These are phyloP conservation scores for Avena sativa DNA, from an alignment of 176 grass and related monocot species.

Conservation along the genomic window DNA sequence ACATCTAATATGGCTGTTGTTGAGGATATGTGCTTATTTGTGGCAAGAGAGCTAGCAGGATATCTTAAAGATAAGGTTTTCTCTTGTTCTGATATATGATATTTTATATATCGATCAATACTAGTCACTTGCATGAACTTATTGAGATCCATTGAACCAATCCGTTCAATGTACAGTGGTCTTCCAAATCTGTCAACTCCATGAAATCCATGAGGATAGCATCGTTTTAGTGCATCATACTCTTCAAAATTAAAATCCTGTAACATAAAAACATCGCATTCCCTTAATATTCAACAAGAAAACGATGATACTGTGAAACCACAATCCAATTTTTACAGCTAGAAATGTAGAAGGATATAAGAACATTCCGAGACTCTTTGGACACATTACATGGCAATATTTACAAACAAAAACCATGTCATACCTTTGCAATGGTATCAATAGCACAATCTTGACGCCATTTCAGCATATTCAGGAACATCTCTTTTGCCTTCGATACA, in stretches of 20 bases:
- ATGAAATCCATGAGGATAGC: constrained; percentile 94
- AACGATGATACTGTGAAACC: constrained; percentile 1
- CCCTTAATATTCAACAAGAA: constrained; percentile 23
- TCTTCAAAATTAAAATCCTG: constrained; percentile 97
- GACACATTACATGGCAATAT: constrained; percentile 22
- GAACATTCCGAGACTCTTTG: constrained; percentile 15
- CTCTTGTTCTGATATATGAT: constrained; percentile 94
- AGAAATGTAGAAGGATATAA: constrained; percentile 5
- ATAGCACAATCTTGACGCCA: constrained; percentile 86
- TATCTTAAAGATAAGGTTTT: constrained; percentile 85
- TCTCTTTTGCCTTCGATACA: constrained; percentile 71
- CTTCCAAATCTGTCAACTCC: constrained; percentile 91
- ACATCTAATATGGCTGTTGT: constrained; percentile 90
- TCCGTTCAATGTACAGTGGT: constrained; percentile 86
- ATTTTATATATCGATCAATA: constrained; percentile 81
- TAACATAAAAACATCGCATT: constrained; percentile 32
- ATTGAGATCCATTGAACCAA: constrained; percentile 74
- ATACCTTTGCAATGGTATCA: constrained; percentile 79
- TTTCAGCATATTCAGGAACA: constrained; percentile 96
- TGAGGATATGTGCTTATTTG: constrained; percentile 79
- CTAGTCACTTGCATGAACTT: constrained; percentile 67
- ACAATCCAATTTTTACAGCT: constrained; percentile 21
- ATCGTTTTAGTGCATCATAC: constrained; percentile 76
- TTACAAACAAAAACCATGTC: constrained; percentile 30
- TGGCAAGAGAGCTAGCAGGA: constrained; percentile 81